A percentile compares a stretch with the other conserved stretches of the same genome.
phyloP scores from a whole-genome alignment of 768 basidiomycete species.

The Kwoniella pini region DNA sequence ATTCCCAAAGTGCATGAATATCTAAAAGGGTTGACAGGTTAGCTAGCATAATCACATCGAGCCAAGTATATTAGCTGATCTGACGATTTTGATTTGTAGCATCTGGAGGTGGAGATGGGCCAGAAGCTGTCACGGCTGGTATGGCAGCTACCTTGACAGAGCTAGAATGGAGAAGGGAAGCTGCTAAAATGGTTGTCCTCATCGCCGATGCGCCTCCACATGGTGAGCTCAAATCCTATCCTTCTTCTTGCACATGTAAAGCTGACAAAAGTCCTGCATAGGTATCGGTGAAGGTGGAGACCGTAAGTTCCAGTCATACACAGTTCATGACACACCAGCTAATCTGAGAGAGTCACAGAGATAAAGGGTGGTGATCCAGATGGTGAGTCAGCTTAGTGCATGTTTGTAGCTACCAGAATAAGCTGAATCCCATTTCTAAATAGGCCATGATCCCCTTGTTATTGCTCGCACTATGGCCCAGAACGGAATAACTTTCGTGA shows the following conservation, averaged over 20 bases:
- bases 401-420: neutral
- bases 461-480: slow-evolving; percentile 86
- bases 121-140: slow-evolving; percentile 94
- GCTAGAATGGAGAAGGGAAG: slow-evolving; percentile 84
- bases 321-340: neutral
- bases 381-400: slow-evolving; percentile 54
- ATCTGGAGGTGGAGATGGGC: slow-evolving; percentile 67
- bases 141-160: slow-evolving; percentile 74
- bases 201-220: slow-evolving; percentile 98
- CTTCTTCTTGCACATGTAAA: no score
- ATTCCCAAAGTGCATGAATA: slow-evolving; percentile 82
- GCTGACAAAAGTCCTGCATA: neutral
- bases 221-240: no score
- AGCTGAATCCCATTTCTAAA: neutral
- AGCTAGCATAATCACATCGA: slow-evolving; percentile 12
- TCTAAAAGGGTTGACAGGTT: slow-evolving; percentile 64
- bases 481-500: slow-evolving; percentile 83
- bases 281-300: slow-evolving; percentile 91
- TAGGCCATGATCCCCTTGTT: slow-evolving; percentile 77
- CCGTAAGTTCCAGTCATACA: slow-evolving; percentile 59
- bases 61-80: slow-evolving; percentile 9
- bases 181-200: slow-evolving; percentile 93
- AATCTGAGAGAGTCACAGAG: slow-evolving; percentile 64
- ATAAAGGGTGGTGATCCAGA: slow-evolving; percentile 94
- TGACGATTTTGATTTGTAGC: slow-evolving; percentile 26